Conservation (phyloP, 768 basidiomycete species). For the Tremella yokohamensis region DNA sequence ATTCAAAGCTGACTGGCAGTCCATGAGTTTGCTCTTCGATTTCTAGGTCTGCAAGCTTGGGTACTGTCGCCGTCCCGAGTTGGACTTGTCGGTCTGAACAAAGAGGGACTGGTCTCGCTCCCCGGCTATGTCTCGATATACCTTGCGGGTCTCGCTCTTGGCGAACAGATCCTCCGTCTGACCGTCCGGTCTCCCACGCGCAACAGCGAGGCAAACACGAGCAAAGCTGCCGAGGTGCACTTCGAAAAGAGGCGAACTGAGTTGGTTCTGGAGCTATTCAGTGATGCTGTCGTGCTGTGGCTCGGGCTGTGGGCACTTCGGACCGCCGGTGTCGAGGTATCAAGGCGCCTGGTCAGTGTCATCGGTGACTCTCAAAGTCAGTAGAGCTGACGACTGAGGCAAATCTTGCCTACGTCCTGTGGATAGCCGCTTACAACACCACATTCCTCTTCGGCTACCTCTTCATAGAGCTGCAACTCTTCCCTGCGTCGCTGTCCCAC, state of each 20-base stretch:
- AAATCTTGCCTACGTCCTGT: constrained; percentile 81
- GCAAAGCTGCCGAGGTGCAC: constrained; percentile 18
- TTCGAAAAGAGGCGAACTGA: constrained; percentile 55
- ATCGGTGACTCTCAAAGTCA: not conserved
- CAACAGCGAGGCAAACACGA: not conserved
- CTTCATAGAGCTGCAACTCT: constrained; percentile 68
- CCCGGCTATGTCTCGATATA: constrained; percentile 87
- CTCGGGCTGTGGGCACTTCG: constrained; percentile 53
- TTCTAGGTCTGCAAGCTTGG: constrained; percentile 60
- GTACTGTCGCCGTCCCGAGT: constrained; percentile 65
- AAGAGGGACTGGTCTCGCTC: constrained; percentile 77
- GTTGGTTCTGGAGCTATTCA: constrained; percentile 69
- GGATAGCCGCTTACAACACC: constrained; percentile 84
- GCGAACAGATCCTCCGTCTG: constrained; percentile 68
- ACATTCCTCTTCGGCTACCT: constrained; percentile 79
- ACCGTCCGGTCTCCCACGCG: not conserved
- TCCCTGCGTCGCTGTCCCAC: constrained; percentile 49
- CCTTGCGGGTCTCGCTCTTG: constrained; percentile 74
- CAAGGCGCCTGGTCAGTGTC: constrained; percentile 62
- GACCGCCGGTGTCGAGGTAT: constrained; percentile 54
- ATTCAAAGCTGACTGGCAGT: constrained; percentile 52
- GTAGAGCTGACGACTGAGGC: constrained; percentile 56
- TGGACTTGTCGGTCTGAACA: constrained; percentile 71
- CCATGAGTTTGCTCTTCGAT: constrained; percentile 67
- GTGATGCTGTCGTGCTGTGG: constrained; percentile 81